These are phyloP conservation scores for Solanum piurae DNA, from an alignment of 257 asterid species.

Conservation along the genomic window DNA sequence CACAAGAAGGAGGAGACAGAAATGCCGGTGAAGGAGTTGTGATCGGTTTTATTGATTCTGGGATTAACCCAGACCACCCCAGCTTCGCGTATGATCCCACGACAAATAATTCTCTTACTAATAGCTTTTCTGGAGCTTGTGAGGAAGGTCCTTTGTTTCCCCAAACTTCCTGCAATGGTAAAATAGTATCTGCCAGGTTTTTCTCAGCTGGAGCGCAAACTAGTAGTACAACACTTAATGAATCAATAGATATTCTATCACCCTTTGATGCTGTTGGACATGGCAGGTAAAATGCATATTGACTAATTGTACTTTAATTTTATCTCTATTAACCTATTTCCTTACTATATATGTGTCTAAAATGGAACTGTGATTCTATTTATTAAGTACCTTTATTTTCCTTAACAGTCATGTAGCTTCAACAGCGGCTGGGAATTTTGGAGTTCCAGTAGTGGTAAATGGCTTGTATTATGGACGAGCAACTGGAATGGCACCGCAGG, in stretches of 20 bases:
- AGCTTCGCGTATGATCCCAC: constrained; percentile 63
- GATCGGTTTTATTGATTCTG: constrained; percentile 78
- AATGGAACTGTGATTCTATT: background rate
- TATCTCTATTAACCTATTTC: background rate
- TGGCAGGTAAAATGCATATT: constrained; percentile 48
- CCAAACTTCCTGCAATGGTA: constrained; percentile 57
- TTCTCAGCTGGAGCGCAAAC: constrained; percentile 67
- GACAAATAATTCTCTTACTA: constrained; percentile 1
- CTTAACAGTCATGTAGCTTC: constrained; percentile 79
- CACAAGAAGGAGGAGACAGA: constrained; percentile 45
- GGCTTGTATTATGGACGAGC: constrained; percentile 84
- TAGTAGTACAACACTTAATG: constrained; percentile 31
- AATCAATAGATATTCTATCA: constrained; percentile 44
- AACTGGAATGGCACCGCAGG: constrained; percentile 97
- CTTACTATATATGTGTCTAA: background rate
- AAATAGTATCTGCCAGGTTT: constrained; percentile 74
- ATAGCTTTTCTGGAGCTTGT: constrained; percentile 49
- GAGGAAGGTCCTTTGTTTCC: constrained; percentile 72
- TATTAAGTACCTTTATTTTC: background rate
- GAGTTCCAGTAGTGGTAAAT: constrained; percentile 77
- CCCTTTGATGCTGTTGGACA: constrained; percentile 88
- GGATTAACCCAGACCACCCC: constrained; percentile 63
- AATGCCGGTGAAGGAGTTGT: constrained; percentile 83
- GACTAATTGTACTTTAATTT: background rate
- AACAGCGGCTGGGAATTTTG: constrained; percentile 83